phyloP scores from a whole-genome alignment of 2,329 filamentous ascomycete species.

The Dactylellina parvicollis region DNA sequence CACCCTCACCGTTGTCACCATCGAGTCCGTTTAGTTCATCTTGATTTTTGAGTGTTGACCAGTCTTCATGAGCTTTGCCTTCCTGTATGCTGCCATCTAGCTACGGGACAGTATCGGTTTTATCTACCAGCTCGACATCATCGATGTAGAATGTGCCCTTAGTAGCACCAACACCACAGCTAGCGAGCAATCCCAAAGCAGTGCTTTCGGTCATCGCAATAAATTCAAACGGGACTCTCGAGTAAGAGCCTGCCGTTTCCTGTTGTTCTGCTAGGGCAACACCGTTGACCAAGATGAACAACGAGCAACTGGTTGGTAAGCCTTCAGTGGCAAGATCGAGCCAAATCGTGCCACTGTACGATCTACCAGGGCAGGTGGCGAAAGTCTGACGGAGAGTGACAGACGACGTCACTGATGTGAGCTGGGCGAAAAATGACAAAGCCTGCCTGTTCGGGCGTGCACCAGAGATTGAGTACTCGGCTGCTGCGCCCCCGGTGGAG shows the following conservation, averaged over 20 bases:
- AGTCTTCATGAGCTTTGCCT: conserved; percentile 17
- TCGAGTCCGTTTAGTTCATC: neutral
- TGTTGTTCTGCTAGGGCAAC: conserved; percentile 1
- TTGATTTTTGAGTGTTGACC: neutral
- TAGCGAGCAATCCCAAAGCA: neutral
- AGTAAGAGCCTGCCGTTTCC: conserved; percentile 6
- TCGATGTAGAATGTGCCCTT: conserved; percentile 27
- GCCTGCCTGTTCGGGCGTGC: neutral
- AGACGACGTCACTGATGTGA: neutral
- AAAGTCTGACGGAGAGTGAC: conserved; percentile 19
- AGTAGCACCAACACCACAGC: conserved; percentile 7
- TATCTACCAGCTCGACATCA: conserved; percentile 17
- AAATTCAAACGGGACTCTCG: conserved; percentile 11
- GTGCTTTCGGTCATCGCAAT: neutral
- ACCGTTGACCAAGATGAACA: conserved; percentile 13
- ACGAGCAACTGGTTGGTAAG: conserved; percentile 3
- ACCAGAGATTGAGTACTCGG: conserved; percentile 9
- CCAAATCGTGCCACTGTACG: conserved; percentile 19
- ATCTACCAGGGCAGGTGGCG: conserved; percentile 17
- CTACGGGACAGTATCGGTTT: neutral
- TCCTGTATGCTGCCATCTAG: conserved; percentile 16
- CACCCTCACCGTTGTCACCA: neutral
- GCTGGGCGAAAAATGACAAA: conserved; percentile 7
- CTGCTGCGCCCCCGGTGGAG: neutral
- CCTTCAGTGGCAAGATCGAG: conserved; percentile 3